These are phyloP conservation scores for Paecilomyces sp. DNA, from an alignment of 2,329 filamentous ascomycete genomes.

Conservation along the genomic window DNA sequence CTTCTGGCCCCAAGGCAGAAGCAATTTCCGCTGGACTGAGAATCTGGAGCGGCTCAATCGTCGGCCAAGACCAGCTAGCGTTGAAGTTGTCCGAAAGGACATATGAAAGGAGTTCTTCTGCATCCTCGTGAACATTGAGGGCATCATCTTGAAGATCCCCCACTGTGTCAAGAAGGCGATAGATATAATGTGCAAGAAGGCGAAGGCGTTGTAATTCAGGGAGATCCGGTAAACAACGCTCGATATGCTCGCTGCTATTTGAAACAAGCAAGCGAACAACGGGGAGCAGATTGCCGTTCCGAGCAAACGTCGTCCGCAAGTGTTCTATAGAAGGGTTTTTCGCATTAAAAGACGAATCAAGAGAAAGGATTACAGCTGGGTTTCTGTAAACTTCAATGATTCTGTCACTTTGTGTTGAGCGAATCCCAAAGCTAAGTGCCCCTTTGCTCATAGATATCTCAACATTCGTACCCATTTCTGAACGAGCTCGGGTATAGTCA, in stretches of 20 bases:
- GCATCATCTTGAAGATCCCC: slow-evolving; percentile 37
- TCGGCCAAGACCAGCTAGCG: slow-evolving; percentile 29
- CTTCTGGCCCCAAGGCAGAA: slow-evolving; percentile 5
- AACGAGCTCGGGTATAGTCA: slow-evolving; percentile 18
- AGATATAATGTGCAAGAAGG: slow-evolving; percentile 26
- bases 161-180: slow-evolving; percentile 24
- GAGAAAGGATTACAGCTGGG: slow-evolving; percentile 34
- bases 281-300: slow-evolving; percentile 29
- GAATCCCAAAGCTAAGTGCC: slow-evolving; percentile 29
- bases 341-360: slow-evolving; percentile 36
- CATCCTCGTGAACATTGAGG: slow-evolving; percentile 32
- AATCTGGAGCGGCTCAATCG: slow-evolving; percentile 31
- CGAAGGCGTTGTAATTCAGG: slow-evolving; percentile 25
- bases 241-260: slow-evolving; percentile 42
- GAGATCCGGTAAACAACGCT: slow-evolving; percentile 33
- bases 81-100: slow-evolving; percentile 29
- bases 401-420: slow-evolving; percentile 20
- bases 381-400: slow-evolving; percentile 24
- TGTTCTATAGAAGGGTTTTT: slow-evolving; percentile 32
- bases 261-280: slow-evolving; percentile 38
- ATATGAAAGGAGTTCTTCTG: slow-evolving; percentile 27
- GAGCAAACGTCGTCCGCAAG: slow-evolving; percentile 30
- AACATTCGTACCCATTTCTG: slow-evolving; percentile 23
- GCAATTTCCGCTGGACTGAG: slow-evolving; percentile 20
- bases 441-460: slow-evolving; percentile 31